Evolutionary conservation across 441 rosid species (phyloP).

Genomic region (Mallotus repandus): DNA sequence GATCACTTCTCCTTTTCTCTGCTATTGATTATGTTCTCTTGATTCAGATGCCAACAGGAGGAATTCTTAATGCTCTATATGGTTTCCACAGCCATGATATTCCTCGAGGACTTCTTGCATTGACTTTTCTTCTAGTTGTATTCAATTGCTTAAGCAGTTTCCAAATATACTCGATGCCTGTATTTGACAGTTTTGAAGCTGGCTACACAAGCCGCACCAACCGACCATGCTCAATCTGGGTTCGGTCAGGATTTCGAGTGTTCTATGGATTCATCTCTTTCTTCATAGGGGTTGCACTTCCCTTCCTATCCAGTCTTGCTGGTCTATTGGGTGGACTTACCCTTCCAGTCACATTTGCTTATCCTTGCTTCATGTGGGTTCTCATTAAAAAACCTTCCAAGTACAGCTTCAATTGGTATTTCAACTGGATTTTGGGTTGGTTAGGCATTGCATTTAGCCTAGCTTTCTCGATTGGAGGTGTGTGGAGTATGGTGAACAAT

Average conservation of each 20-base stretch:
- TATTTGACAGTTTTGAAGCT: slow-evolving; percentile 90
- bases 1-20: neutral
- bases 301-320: slow-evolving; percentile 86
- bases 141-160: slow-evolving; percentile 90
- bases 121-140: slow-evolving; percentile 84
- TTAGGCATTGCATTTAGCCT: slow-evolving; percentile 81
- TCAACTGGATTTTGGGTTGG: slow-evolving; percentile 95
- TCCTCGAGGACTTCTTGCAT: slow-evolving; percentile 80
- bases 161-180: slow-evolving; percentile 97
- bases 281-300: slow-evolving; percentile 92
- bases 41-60: slow-evolving; percentile 85
- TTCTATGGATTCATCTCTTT: slow-evolving; percentile 75
- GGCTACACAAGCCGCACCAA: slow-evolving; percentile 89
- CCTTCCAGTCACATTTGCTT: slow-evolving; percentile 88
- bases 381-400: slow-evolving; percentile 73
- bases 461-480: slow-evolving; percentile 86
- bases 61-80: slow-evolving; percentile 78
- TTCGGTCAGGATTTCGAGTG: slow-evolving; percentile 86
- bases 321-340: slow-evolving; percentile 89
- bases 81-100: slow-evolving; percentile 89
- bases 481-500: slow-evolving; percentile 81
- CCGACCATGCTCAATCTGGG: slow-evolving; percentile 94
- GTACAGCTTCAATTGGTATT: slow-evolving; percentile 91
- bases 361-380: slow-evolving; percentile 99
- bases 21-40: neutral